Conservation (phyloP, 768 basidiomycete genomes). For the Mycena vulgaris region DNA sequence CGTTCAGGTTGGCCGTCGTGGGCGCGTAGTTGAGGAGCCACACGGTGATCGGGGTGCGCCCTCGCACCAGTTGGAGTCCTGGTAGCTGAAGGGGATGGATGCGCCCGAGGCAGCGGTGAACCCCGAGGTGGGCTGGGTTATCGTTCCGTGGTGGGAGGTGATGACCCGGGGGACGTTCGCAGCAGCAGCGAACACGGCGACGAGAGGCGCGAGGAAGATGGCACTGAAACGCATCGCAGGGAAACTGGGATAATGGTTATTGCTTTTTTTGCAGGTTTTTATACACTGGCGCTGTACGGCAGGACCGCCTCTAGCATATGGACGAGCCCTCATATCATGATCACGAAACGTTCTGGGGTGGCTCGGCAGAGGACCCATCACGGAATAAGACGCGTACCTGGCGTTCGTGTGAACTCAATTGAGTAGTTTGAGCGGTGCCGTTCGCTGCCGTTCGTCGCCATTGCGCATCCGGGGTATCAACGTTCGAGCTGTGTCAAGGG, state of each 20-base stretch:
- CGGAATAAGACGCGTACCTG: conserved; percentile 31
- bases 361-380: conserved; percentile 22
- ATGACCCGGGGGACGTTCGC: conserved; percentile 24
- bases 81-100: conserved; percentile 37
- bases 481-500: conserved; percentile 1
- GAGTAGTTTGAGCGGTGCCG: neutral
- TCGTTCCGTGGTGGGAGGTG: conserved; percentile 32
- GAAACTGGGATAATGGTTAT: conserved; percentile 1
- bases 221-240: conserved; percentile 29
- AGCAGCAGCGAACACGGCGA: conserved; percentile 27
- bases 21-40: conserved; percentile 39
- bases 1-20: conserved; percentile 37
- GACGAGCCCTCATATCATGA: no score
- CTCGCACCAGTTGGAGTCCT: conserved; percentile 43
- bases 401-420: conserved; percentile 23
- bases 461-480: conserved; percentile 7
- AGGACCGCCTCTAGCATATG: no score
- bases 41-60: conserved; percentile 38
- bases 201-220: conserved; percentile 17
- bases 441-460: neutral
- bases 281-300: conserved; percentile 4
- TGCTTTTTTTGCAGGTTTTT: conserved; percentile 4
- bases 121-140: conserved; percentile 26
- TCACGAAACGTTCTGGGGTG: no score
- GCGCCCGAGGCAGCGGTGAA: conserved; percentile 5